phyloP scores from a whole-genome alignment of 2,329 filamentous ascomycete genomes.

The Fusarium concolor region DNA sequence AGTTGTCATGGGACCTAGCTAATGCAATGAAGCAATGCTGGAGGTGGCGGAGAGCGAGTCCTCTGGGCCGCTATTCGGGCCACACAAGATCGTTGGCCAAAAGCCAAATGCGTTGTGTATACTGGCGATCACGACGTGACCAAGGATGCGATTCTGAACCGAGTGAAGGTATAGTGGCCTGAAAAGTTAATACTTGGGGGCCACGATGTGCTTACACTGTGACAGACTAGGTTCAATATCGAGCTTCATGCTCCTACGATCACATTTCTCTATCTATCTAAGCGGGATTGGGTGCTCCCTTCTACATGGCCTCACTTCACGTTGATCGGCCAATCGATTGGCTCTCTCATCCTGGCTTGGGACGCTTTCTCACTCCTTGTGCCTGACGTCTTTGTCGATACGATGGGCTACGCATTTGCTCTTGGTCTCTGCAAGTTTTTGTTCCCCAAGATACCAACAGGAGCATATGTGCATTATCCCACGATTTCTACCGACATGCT shows the following conservation, averaged over 20 bases:
- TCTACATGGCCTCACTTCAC: constrained; percentile 94
- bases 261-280: constrained; percentile 90
- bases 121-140: constrained; percentile 92
- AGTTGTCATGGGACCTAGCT: constrained; percentile 11
- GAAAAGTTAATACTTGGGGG: not conserved
- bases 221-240: constrained; percentile 89
- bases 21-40: constrained; percentile 77
- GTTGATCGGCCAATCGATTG: constrained; percentile 90
- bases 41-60: constrained; percentile 93
- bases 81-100: constrained; percentile 89
- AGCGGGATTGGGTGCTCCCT: constrained; percentile 85
- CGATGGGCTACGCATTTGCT: constrained; percentile 96
- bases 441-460: constrained; percentile 84
- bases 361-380: constrained; percentile 93
- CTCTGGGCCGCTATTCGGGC: constrained; percentile 95
- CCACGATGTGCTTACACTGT: constrained; percentile 20
- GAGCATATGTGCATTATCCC: constrained; percentile 96
- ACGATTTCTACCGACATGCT: constrained; percentile 99
- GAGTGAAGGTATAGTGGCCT: constrained; percentile 72
- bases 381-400: constrained; percentile 95
- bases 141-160: constrained; percentile 81
- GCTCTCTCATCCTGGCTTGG: constrained; percentile 87
- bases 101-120: constrained; percentile 90
- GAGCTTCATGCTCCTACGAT: constrained; percentile 84
- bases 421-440: constrained; percentile 84